A percentile compares a stretch with the other conserved stretches of the same genome.
Conservation (phyloP, 1,284 basidiomycete species). For the Lignosus rhinocerotis region DNA sequence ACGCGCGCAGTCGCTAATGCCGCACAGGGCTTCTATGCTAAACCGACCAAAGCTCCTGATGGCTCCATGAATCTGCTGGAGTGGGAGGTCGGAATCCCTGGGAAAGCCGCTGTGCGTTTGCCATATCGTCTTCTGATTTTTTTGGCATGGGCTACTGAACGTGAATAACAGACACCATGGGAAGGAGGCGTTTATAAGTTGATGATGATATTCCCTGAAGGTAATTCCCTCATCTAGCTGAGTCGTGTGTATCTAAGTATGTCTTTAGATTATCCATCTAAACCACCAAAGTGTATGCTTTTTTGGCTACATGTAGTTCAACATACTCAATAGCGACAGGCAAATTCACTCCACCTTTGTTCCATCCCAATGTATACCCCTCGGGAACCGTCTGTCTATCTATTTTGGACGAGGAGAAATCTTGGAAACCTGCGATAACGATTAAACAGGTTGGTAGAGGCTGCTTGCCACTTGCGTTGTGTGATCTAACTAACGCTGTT, state of each 20-base stretch:
- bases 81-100: constrained; percentile 98
- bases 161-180: constrained; percentile 83
- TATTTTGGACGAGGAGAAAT: constrained; percentile 98
- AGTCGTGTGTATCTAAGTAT: constrained; percentile 15
- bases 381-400: constrained; percentile 98
- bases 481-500: constrained; percentile 4
- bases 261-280: constrained; percentile 84
- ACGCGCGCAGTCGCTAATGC: constrained; percentile 10
- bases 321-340: constrained; percentile 49
- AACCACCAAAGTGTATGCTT: constrained; percentile 88
- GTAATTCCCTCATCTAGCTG: constrained; percentile 40
- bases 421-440: constrained; percentile 98
- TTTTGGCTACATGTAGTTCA: constrained; percentile 8
- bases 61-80: constrained; percentile 95
- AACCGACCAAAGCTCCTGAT: constrained; percentile 86
- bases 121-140: constrained; percentile 4
- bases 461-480: background rate
- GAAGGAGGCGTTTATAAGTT: constrained; percentile 95
- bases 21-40: constrained; percentile 91
- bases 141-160: constrained; percentile 27
- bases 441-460: constrained; percentile 84
- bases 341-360: constrained; percentile 95
- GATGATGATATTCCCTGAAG: constrained; percentile 93
- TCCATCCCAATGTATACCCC: constrained; percentile 99
- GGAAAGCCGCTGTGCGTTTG: constrained; percentile 73